phyloP scores from a whole-genome alignment of 2,329 filamentous ascomycete genomes.

The Camptophora hylomeconis region DNA sequence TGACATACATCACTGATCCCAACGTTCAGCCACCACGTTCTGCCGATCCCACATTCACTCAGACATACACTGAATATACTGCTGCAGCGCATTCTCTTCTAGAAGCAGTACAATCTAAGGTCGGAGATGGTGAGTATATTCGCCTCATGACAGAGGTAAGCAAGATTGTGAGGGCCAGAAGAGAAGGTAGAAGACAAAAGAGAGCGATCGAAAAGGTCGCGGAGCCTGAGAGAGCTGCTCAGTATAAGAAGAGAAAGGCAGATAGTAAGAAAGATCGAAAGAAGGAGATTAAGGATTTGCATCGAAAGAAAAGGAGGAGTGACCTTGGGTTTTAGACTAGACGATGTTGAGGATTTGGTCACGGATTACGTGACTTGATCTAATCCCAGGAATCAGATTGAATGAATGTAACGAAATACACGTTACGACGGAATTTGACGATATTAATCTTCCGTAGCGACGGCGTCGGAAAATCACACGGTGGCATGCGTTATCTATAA shows the following conservation, averaged over 20 bases:
- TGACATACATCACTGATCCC: slow-evolving; percentile 75
- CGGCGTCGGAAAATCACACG: too few species aligned
- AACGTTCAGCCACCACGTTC: slow-evolving; percentile 34
- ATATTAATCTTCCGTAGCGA: too few species aligned
- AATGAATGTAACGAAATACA: too few species aligned
- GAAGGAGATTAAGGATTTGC: slow-evolving; percentile 64
- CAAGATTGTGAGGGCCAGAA: slow-evolving; percentile 55
- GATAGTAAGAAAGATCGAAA: slow-evolving; percentile 73
- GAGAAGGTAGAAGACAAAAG: slow-evolving; percentile 67
- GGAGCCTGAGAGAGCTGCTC: slow-evolving; percentile 64
- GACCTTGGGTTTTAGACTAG: slow-evolving; percentile 3
- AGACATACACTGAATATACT: slow-evolving; percentile 57
- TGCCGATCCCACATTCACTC: slow-evolving; percentile 55
- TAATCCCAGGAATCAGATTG: too few species aligned
- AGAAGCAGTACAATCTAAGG: slow-evolving; percentile 68
- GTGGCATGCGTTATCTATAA: too few species aligned
- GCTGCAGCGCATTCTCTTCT: slow-evolving; percentile 64
- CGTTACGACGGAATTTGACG: too few species aligned
- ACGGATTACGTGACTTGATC: too few species aligned
- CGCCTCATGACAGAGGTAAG: slow-evolving; percentile 58
- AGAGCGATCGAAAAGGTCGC: slow-evolving; percentile 77
- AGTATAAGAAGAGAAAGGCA: slow-evolving; percentile 69
- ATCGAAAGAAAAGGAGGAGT: slow-evolving; percentile 52
- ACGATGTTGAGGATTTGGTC: neutral
- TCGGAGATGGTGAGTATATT: slow-evolving; percentile 73